Base-by-base conservation (phyloP, 129 eudicot species). In the Centrapalus pauciflorus region DNA sequence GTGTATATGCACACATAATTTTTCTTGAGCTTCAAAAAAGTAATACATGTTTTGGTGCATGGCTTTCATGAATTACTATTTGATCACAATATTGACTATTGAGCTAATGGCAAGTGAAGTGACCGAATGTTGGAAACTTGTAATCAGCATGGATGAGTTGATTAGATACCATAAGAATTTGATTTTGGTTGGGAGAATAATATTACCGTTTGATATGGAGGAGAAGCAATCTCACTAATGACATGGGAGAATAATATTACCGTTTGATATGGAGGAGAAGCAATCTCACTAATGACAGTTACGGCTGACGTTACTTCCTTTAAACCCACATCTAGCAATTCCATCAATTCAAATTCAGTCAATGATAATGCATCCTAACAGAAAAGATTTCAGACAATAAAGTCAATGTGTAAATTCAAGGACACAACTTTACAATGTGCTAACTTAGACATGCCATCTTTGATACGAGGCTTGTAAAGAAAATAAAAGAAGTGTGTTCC, bases 261-360 rank as follows among this genome's bases (percentile, higher is more conserved):
- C 41, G 92, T 84, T 75, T 90, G 87, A 80, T 64, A 82, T 26
- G 84, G 87, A 26, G 97, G 97, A 64, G 85, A 82, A 20, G 83
- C 63, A 34, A 80, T 52, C 67, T 84, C 86, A 67, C 97, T 90
- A 57, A 90, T 87, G 55, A 73, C 80, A 28, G 87, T 72, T 27
- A 90, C 70, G 7, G 97, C 95, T 0, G 17, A 66, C 20, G 45
- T 80, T 37, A 87, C 95, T 52, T 80, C 81, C 48, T 74, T 72
- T 55, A 90, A 68, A 13, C 80, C 70, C 66, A 87, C 87, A 68
- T 84, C 97, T 74, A 87, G 66, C 40, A 87, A 74, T 73, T 90
- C 97, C 97, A 90, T 90, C 80, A 90, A 74, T 84, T 87, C 95
- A 51, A 82, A 82, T 64, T 90, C 95, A 16, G 95, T 84, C 74